phyloP scores from a whole-genome alignment of 2,329 filamentous ascomycete genomes.

The Pezicula neosporulosa region DNA sequence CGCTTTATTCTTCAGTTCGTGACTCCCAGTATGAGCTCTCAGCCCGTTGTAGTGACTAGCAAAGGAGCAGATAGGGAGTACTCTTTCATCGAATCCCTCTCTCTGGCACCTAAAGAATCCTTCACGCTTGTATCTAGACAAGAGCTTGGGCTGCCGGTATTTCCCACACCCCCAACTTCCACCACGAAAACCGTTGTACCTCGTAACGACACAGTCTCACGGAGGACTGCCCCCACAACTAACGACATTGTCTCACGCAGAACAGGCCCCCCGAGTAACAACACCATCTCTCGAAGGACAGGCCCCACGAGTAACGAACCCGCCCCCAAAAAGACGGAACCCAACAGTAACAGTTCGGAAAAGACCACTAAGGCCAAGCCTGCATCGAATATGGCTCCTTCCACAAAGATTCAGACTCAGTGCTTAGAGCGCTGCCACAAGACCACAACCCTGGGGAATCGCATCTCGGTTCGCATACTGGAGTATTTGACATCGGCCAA shows the following conservation, averaged over 20 bases:
- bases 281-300: neutral
- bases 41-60: neutral
- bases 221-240: neutral
- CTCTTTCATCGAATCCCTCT: constrained; percentile 12
- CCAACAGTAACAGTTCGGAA: neutral
- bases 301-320: neutral
- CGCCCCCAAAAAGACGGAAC: neutral
- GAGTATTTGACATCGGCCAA: constrained; percentile 59
- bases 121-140: constrained; percentile 1
- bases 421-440: constrained; percentile 50
- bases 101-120: constrained; percentile 8
- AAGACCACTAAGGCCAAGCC: neutral
- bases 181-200: neutral
- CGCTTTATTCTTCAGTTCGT: neutral
- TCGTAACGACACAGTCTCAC: constrained; percentile 4
- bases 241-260: neutral
- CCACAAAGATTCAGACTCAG: constrained; percentile 14
- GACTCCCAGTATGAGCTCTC: neutral
- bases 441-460: constrained; percentile 58
- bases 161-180: neutral
- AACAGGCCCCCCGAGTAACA: neutral
- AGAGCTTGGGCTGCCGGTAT: constrained; percentile 1
- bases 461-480: constrained; percentile 61
- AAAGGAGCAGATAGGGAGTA: constrained; percentile 7
- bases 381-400: constrained; percentile 10